Percentiles rank a stretch among this genome's conserved stretches.
phyloP scores from a whole-genome alignment of 257 asterid genomes.

The Solanum rostratum region DNA sequence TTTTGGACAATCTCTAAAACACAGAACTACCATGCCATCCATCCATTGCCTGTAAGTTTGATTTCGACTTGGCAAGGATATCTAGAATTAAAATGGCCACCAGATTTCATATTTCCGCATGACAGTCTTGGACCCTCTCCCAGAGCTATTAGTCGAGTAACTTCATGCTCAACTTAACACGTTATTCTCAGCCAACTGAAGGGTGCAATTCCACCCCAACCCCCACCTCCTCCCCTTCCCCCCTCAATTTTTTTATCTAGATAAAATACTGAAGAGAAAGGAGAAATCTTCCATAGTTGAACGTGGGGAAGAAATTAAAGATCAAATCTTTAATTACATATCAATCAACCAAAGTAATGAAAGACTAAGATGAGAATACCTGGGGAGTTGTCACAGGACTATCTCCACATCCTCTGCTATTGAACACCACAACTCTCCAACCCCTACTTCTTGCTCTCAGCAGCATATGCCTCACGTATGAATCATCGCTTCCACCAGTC shows the following conservation, averaged over 20 bases:
- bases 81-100: neutral
- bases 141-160: neutral
- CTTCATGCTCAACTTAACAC: neutral
- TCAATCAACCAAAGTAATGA: neutral
- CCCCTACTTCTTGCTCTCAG: slow-evolving; percentile 66
- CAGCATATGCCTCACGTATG: slow-evolving; percentile 88
- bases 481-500: slow-evolving; percentile 87
- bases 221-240: too few species aligned
- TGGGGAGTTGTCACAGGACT: slow-evolving; percentile 94
- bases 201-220: neutral
- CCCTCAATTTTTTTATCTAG: neutral
- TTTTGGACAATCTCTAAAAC: neutral
- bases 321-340: neutral
- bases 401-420: slow-evolving; percentile 85
- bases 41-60: neutral
- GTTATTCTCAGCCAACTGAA: neutral
- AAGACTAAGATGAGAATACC: slow-evolving; percentile 24
- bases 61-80: neutral
- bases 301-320: neutral
- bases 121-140: neutral
- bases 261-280: neutral
- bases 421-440: slow-evolving; percentile 85
- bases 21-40: neutral
- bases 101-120: neutral
- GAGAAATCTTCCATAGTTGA: neutral